Percentiles rank a stretch among this genome's conserved stretches.
phyloP scores from a whole-genome alignment of 768 basidiomycete genomes.

The Pluteus cervinus region DNA sequence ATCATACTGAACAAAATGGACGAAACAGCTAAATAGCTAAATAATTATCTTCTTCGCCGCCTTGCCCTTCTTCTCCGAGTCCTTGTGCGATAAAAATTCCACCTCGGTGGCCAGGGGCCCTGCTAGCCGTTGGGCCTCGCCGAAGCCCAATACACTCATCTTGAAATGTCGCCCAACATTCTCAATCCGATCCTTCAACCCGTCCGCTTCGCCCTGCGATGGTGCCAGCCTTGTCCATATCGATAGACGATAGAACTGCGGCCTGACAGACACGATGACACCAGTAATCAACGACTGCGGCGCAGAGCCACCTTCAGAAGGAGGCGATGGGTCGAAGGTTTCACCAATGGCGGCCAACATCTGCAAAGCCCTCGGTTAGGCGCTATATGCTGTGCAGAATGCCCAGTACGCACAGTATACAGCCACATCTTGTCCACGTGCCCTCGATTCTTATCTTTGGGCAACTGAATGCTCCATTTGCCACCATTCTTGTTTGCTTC shows the following conservation, averaged over 20 bases:
- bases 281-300: conserved; percentile 75
- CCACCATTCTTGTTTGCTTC: conserved; percentile 95
- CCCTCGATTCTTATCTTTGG: conserved; percentile 85
- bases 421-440: conserved; percentile 96
- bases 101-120: conserved; percentile 93
- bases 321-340: conserved; percentile 88
- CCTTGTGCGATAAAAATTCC: conserved; percentile 91
- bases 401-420: conserved; percentile 65
- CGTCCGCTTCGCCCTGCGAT: conserved; percentile 38
- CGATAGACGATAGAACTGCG: conserved; percentile 91
- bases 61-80: conserved; percentile 93
- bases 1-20: conserved; percentile 22
- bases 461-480: conserved; percentile 98
- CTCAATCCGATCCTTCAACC: conserved; percentile 74
- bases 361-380: conserved; percentile 35
- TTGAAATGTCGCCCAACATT: conserved; percentile 90
- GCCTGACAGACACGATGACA: conserved; percentile 91
- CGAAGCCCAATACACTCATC: conserved; percentile 77
- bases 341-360: conserved; percentile 99
- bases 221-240: conserved; percentile 96
- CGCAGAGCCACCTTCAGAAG: conserved; percentile 35
- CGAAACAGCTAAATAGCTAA: conserved; percentile 23
- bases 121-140: conserved; percentile 64
- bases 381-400: background rate
- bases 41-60: conserved; percentile 72